These are phyloP conservation scores for Eucalyptus regnans DNA, from an alignment of 345 rosid species.

Conservation along the genomic window DNA sequence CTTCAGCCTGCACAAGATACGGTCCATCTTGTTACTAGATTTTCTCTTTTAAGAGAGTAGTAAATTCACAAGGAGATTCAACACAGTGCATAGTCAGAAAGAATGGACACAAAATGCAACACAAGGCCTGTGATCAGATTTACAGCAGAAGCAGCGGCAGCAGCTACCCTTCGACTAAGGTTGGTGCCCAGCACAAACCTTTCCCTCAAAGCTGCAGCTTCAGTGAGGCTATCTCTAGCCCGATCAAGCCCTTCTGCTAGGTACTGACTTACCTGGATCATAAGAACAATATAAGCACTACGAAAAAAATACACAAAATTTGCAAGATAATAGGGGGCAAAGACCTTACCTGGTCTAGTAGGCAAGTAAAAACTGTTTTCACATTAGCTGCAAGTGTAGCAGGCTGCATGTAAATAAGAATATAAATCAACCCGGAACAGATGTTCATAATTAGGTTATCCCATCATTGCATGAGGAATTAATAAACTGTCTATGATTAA, in stretches of 20 bases:
- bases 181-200: conserved; percentile 83
- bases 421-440: background rate
- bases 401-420: conserved; percentile 41
- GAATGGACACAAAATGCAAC: background rate
- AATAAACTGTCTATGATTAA: background rate
- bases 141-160: conserved; percentile 97
- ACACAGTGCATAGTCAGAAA: background rate
- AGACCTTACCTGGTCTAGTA: conserved; percentile 70
- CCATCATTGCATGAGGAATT: background rate
- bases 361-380: conserved; percentile 82
- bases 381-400: conserved; percentile 72
- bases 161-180: conserved; percentile 91
- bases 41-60: background rate
- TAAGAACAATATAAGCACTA: conserved; percentile 3
- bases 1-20: conserved; percentile 73
- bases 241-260: conserved; percentile 96
- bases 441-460: background rate
- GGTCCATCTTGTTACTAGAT: background rate
- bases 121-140: conserved; percentile 4
- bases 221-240: conserved; percentile 84
- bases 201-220: conserved; percentile 95
- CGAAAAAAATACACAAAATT: background rate
- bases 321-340: conserved; percentile 2
- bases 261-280: conserved; percentile 68
- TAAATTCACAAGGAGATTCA: background rate